Conservation (phyloP, 371 early-diverging fungal species). For the Mucor circinelloides region DNA sequence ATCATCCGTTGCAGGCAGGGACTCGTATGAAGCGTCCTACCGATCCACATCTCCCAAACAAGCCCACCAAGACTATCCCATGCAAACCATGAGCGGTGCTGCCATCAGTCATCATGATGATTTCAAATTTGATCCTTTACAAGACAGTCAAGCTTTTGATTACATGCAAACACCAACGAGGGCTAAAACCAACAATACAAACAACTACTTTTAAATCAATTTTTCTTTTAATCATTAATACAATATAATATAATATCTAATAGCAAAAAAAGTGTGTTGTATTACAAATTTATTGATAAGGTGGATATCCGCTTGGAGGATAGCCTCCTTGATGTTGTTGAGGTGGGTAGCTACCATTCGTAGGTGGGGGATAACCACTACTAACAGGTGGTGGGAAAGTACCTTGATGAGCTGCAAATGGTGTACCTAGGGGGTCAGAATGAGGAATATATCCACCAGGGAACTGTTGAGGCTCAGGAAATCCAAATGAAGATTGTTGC, state of each 20-base stretch:
- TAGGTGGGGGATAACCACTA: slow-evolving; percentile 13
- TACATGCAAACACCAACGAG: slow-evolving; percentile 3
- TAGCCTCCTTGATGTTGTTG: slow-evolving; percentile 9
- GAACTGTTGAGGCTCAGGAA: slow-evolving; percentile 33
- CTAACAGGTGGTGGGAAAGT: slow-evolving; percentile 5
- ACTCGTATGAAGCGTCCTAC: slow-evolving; percentile 6
- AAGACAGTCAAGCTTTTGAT: slow-evolving; percentile 7
- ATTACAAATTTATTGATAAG: slow-evolving; percentile 4
- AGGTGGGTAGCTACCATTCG: slow-evolving; percentile 10
- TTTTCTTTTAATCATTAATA: background rate
- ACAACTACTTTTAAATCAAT: background rate
- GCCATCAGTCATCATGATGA: background rate
- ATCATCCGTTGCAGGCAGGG: background rate
- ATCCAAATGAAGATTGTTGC: slow-evolving; percentile 5
- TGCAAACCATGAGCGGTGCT: slow-evolving; percentile 19
- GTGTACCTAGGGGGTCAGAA: slow-evolving; percentile 21
- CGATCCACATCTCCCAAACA: slow-evolving; percentile 10
- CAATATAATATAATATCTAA: background rate
- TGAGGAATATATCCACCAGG: slow-evolving; percentile 20
- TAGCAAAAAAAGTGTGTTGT: background rate
- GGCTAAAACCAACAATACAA: background rate
- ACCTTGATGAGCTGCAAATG: slow-evolving; percentile 38
- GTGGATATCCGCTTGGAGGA: slow-evolving; percentile 12
- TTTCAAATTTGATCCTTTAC: slow-evolving; percentile 2
- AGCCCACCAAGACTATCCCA: slow-evolving; percentile 15